Evolutionary conservation across 805 yeast species (phyloP).

Genomic region (Saccharomyces cerevisiae): DNA sequence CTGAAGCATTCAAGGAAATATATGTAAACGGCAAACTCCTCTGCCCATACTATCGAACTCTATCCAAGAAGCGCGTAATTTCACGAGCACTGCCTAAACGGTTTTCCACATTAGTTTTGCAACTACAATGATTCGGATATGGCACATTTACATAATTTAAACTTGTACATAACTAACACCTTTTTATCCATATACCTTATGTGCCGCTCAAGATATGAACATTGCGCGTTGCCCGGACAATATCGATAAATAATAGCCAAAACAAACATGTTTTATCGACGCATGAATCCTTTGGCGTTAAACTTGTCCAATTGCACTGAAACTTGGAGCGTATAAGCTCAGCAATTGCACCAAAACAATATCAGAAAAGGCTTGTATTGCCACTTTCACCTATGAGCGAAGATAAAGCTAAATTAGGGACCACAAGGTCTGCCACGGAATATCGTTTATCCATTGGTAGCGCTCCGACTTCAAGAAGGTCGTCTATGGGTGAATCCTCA

Average conservation of each 20-base stretch:
- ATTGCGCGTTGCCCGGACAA: background rate
- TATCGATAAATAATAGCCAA: background rate
- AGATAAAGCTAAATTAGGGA: constrained; percentile 7
- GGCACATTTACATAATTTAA: background rate
- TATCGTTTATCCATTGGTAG: constrained; percentile 35
- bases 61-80: background rate
- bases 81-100: background rate
- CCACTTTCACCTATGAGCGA: constrained; percentile 8
- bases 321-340: background rate
- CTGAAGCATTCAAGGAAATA: constrained; percentile 40
- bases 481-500: constrained; percentile 21
- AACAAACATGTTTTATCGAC: background rate
- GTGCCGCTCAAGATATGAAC: background rate
- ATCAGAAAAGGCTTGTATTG: background rate
- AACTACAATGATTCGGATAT: background rate
- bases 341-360: background rate
- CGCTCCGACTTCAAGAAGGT: constrained; percentile 29
- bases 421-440: constrained; percentile 27
- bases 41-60: background rate
- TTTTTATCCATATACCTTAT: background rate
- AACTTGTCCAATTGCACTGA: background rate
- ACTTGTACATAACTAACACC: background rate
- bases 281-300: background rate
- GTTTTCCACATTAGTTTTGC: background rate
- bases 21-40: constrained; percentile 17